A percentile compares a stretch with the other conserved stretches of the same genome.
phyloP scores from a whole-genome alignment of 2,329 filamentous ascomycete genomes.

The Xylariales sp. region DNA sequence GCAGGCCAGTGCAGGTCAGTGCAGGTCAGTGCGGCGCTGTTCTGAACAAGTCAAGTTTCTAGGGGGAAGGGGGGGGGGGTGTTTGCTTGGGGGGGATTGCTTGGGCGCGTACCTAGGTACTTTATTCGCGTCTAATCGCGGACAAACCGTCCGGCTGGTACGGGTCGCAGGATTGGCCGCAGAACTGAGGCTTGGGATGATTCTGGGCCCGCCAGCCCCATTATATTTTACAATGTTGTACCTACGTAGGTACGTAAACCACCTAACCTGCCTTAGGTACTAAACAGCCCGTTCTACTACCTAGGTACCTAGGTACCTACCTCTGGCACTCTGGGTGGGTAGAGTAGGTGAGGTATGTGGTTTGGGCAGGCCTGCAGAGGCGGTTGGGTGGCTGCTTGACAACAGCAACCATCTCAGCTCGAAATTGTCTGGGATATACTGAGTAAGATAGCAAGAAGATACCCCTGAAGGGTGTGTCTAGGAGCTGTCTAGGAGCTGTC shows the following conservation, averaged over 20 bases:
- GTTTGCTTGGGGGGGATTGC: neutral
- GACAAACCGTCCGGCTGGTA: slow-evolving; percentile 50
- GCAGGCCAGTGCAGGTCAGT: neutral
- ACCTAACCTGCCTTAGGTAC: too few relatives aligned
- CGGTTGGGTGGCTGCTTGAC: slow-evolving; percentile 1
- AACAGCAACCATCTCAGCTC: neutral
- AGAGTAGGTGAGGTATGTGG: neutral
- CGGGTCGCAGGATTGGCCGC: slow-evolving; percentile 51
- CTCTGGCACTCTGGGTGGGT: too few relatives aligned
- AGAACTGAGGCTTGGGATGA: slow-evolving; percentile 49
- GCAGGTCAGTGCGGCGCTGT: slow-evolving; percentile 39
- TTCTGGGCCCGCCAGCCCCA: slow-evolving; percentile 40
- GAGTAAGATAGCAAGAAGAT: slow-evolving; percentile 7
- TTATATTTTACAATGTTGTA: slow-evolving; percentile 20
- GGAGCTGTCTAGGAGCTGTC: neutral
- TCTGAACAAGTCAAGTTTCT: slow-evolving; percentile 46
- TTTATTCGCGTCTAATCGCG: slow-evolving; percentile 41
- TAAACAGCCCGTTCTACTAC: neutral
- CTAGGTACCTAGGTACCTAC: neutral
- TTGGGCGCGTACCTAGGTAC: slow-evolving; percentile 17
- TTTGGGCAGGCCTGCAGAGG: neutral
- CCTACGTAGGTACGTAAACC: neutral
- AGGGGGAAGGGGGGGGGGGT: too few relatives aligned
- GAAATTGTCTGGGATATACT: neutral
- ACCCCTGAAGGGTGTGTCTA: slow-evolving; percentile 6